Base-by-base conservation (phyloP, 2,329 filamentous ascomycete genomes). In the Aspergillus sp. region DNA sequence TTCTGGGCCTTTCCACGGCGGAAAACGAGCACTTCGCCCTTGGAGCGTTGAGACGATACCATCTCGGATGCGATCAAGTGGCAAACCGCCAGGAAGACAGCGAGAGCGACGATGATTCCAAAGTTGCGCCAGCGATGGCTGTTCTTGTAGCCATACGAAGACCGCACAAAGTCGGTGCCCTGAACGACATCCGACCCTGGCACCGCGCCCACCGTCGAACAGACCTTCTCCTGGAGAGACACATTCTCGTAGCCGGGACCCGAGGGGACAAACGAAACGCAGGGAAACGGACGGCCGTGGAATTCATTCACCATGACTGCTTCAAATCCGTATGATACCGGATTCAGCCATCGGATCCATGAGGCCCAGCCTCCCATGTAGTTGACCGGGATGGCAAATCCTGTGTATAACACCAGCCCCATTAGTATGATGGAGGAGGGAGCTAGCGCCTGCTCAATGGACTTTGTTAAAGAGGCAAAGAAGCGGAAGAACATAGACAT, bases 291-390 rank as follows among this genome's bases (percentile, higher is more conserved):
- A 15, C 87, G 84, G 53, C 79, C 77, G 64, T 86, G 74, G 62
- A 96, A 96, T 73, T 96, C 91, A 73, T 96, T 96, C 61, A 90
- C 84, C 80, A 95, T 87, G 21, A 96, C 80, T 0, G 88, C 79
- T 71, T 96, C 91, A 66, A 96, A 96, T 0, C 87, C 86, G 61
- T 95, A 96, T 3, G 84, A 86, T 3, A 96, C 82, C 3, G 90
- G 90, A 58, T 95, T 88, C 31, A 93, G 77, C 70, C 90, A 92
- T 68, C 87, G 87, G 53, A 95, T 84, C 91, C 91, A 96, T 55
- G 85, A 81, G 66, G 88, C 88, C 90, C 90, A 96, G 1, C 78
- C 83, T 6, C 87, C 81, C 88, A 90, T 93, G 74, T 93, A 66
- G 3, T 57, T 62, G 1, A 48, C 44, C 1, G 52, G 52, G n/a